Evolutionary conservation across 495 filamentous ascomycete genomes (phyloP).

Genomic region (Venustampulla echinocandica): DNA sequence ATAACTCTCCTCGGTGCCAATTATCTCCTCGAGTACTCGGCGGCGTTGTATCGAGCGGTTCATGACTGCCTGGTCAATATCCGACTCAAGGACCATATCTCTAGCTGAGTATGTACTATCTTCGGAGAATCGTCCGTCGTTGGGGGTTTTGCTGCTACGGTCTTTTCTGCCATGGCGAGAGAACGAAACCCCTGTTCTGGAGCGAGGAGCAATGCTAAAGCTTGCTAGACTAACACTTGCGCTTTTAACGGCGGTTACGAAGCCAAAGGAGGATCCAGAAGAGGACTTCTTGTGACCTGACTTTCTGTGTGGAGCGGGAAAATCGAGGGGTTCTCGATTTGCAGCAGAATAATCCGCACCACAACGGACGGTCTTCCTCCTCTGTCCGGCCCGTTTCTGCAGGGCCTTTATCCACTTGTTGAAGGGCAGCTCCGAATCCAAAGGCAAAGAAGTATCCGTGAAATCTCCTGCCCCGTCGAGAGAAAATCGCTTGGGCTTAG

Average conservation of each 20-base stretch:
- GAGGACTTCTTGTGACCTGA: constrained; percentile 50
- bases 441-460: constrained; percentile 9
- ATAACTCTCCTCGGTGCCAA: constrained; percentile 81
- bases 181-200: constrained; percentile 45
- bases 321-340: constrained; percentile 36
- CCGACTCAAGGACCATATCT: no score
- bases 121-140: constrained; percentile 53
- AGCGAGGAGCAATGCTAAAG: constrained; percentile 53
- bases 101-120: constrained; percentile 53
- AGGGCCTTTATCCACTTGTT: constrained; percentile 51
- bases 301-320: constrained; percentile 29
- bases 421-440: constrained; percentile 33
- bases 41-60: constrained; percentile 65
- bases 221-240: constrained; percentile 64
- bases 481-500: constrained; percentile 19
- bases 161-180: constrained; percentile 50
- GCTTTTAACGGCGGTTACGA: constrained; percentile 69
- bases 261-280: constrained; percentile 59
- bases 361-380: constrained; percentile 26
- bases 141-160: constrained; percentile 53
- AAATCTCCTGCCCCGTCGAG: constrained; percentile 11
- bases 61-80: constrained; percentile 63
- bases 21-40: constrained; percentile 71
- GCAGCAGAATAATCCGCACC: constrained; percentile 19
- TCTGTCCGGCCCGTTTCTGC: constrained; percentile 37